Percentiles rank a stretch among this genome's conserved stretches.
Conservation (phyloP, 805 yeast species). For the Hanseniaspora vineae region DNA sequence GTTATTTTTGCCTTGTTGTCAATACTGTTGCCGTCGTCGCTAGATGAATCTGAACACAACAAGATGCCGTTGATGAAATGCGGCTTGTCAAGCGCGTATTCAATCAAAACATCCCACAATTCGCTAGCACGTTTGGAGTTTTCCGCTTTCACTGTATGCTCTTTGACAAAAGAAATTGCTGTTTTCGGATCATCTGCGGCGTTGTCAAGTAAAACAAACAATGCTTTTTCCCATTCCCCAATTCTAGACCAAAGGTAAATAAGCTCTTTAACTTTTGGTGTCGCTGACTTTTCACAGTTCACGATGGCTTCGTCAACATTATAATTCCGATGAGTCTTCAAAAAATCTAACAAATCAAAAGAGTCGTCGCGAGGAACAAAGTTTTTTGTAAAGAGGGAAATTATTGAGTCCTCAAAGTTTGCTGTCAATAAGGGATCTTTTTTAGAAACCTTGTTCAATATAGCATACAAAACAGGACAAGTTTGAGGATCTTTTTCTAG, state of each 20-base stretch:
- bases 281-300: constrained; percentile 41
- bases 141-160: constrained; percentile 7
- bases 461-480: constrained; percentile 45
- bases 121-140: constrained; percentile 23
- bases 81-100: constrained; percentile 59
- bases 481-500: constrained; percentile 29
- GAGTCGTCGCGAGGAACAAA: background rate
- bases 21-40: constrained; percentile 34
- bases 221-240: constrained; percentile 68
- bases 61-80: constrained; percentile 65
- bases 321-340: constrained; percentile 47
- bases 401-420: constrained; percentile 54
- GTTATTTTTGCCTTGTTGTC: constrained; percentile 36
- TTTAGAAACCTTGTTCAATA: constrained; percentile 44
- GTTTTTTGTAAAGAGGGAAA: constrained; percentile 49
- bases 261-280: constrained; percentile 44
- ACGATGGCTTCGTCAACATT: constrained; percentile 59
- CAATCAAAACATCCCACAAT: constrained; percentile 68
- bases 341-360: constrained; percentile 41
- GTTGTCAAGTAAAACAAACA: constrained; percentile 62
- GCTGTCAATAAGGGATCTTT: constrained; percentile 43
- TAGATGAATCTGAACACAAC: constrained; percentile 39
- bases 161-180: constrained; percentile 70
- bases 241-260: constrained; percentile 72
- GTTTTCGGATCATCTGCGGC: constrained; percentile 55